Evolutionary conservation across 2,329 filamentous ascomycete genomes (phyloP), one percentile per base, ranked within the genome.

Genomic region (Exophiala lecanii-corni): DNA sequence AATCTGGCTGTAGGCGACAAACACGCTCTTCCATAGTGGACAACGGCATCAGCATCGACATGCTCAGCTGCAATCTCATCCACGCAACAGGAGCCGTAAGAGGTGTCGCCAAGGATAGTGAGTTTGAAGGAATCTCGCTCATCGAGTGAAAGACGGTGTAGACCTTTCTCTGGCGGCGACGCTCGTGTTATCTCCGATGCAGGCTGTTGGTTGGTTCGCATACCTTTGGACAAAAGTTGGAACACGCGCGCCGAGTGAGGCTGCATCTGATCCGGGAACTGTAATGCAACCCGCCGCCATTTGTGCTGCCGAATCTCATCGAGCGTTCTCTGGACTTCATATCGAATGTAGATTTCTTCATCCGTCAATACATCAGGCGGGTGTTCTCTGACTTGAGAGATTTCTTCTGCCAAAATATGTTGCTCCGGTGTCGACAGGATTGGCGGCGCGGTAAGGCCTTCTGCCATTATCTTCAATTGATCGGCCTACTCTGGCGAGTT

Each of bases 41-140:
- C 83, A 1, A 97, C 86, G 0, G 89, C 86, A 49, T 97, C 84
- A 5, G 92, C 89, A 57, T 88, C 77, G 12, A 88, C 84, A 62
- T 98, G 92, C 63, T 98, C 89, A 2, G 92, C 92, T 0, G 92
- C 92, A 30, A 97, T 83, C 68, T 98, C 92, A 59, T 98, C 92
- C 13, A 97, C 89, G 59, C 92, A 98, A 67, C 92, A 98, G 0
- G 91, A 84, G 47, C 92, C 94, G 65, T 97, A 98, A 2, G 91
- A 96, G 2, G 92, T 97, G 64, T 98, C 92, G 21, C 84, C 92
- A 13, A 98, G 72, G 47, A 98, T 89, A 56, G 86, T 94, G 39
- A 97, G 72, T 32, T 65, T 68, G 6, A 63, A 59, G 2, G 65
- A 55, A 25, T 58, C 50, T 1, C 47, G 9, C n/a, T 42, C 49